A percentile compares a stretch with the other conserved stretches of the same genome.
These are phyloP conservation scores for Pilaira anomala DNA, from an alignment of 192 early-diverging fungal genomes.

Conservation along the genomic window DNA sequence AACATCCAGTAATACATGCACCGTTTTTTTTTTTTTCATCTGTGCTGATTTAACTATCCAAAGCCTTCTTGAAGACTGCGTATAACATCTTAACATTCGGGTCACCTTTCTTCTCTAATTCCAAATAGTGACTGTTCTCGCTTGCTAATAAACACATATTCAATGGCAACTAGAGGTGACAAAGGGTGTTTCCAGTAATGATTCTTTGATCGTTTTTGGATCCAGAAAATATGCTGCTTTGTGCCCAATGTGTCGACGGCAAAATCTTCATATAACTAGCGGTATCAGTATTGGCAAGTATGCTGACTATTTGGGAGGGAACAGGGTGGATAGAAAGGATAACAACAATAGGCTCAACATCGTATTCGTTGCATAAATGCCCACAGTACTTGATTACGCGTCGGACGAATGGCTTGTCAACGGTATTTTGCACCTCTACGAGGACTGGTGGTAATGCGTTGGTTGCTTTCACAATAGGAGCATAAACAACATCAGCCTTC, in stretches of 20 bases:
- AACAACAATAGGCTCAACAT: constrained; percentile 11
- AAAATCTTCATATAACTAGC: constrained; percentile 1
- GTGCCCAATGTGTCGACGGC: constrained; percentile 1
- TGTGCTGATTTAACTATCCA: background rate
- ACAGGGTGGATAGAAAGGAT: background rate
- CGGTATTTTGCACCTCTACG: constrained; percentile 5
- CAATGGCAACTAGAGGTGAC: background rate
- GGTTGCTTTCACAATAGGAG: background rate
- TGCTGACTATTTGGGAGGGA: background rate
- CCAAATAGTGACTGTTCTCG: background rate
- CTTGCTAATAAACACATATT: background rate
- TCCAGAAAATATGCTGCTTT: constrained; percentile 1
- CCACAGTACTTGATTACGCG: constrained; percentile 10
- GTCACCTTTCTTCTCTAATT: background rate
- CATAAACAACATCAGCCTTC: constrained; percentile 3
- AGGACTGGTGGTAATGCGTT: constrained; percentile 4
- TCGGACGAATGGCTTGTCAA: constrained; percentile 6
- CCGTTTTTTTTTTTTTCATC: background rate
- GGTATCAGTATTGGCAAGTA: background rate
- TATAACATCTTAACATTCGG: background rate
- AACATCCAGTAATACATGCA: background rate
- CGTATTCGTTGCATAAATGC: constrained; percentile 1
- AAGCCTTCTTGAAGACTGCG: background rate
- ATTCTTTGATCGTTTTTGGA: background rate
- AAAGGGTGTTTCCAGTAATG: background rate